Evolutionary conservation across 2,329 filamentous ascomycete species (phyloP), one percentile per base, ranked within the genome.

Genomic region (Nemania abortiva): DNA sequence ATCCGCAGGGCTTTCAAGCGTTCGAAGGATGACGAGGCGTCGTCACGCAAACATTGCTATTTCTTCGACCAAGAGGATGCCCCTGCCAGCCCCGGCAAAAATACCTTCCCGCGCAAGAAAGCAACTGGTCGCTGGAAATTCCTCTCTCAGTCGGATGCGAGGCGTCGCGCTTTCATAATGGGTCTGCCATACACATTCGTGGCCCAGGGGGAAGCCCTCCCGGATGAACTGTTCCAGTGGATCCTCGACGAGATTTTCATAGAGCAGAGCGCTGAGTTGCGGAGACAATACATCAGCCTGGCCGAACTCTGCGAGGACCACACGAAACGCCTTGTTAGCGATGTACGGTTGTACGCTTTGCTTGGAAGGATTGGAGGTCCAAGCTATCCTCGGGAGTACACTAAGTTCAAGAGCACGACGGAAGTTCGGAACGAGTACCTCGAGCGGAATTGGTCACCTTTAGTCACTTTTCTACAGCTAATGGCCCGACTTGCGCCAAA

Each of bases 151-250:
- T 81, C 85, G 0, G 80, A 80, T 6, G 81, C 83, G 47, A 85
- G 90, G 58, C 82, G 88, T 63, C 86, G 89, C 72, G 83, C 87
- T 45, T 86, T 94, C 62, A 79, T 88, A 27, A 89, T 88, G 22
- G 91, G 91, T 1, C 81, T 91, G 65, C 84, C 90, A 1, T 84
- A 87, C 64, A 85, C 87, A 53, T 81, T 90, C 15, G 80, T 87
- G 18, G 75, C 77, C 4, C 79, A 79, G 65, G 81, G 81, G 47
- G 77, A 79, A 13, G 71, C 76, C 2, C 77, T 94, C 13, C 88
- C 91, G 0, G 88, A 92, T 68, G 86, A 91, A 63, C 75, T 94
- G 0, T 84, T 93, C 58, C 74, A 85, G 18, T 95, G 92, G 92
- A 82, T 93, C 2, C 75, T 92, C 6, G 81, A 87, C 58, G 86